phyloP scores from a whole-genome alignment of 23 red algal species.

The Gracilariopsis chorda region DNA sequence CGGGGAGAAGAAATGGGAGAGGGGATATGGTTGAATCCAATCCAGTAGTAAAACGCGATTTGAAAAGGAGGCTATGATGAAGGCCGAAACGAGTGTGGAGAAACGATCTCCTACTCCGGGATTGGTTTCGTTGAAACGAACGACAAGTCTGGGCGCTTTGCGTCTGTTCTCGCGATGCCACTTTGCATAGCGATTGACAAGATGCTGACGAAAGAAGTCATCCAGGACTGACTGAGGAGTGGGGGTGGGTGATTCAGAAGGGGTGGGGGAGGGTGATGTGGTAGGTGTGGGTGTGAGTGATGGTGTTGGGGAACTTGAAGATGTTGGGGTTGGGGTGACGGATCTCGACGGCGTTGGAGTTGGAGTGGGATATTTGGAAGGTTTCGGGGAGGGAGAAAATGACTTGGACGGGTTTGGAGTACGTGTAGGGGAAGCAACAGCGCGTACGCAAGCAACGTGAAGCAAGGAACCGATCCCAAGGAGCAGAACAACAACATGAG shows the following conservation, averaged over 20 bases:
- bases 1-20: neutral
- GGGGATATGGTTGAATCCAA: neutral
- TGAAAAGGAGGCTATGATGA: neutral
- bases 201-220: neutral
- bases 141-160: neutral
- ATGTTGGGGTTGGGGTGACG: neutral
- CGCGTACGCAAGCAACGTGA: too few species aligned
- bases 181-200: neutral
- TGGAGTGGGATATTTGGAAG: too few species aligned
- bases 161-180: neutral
- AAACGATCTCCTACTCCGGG: constrained; percentile 1
- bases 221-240: neutral
- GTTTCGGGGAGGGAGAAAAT: too few species aligned
- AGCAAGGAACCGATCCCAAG: too few species aligned
- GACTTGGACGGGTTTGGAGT: too few species aligned
- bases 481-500: too few species aligned
- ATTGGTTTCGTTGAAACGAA: neutral
- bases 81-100: neutral
- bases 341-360: too few species aligned
- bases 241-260: neutral
- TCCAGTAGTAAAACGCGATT: neutral
- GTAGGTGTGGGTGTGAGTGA: neutral
- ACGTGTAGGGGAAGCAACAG: too few species aligned
- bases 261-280: neutral
- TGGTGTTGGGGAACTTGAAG: too few species aligned